Evolutionary conservation across 2,329 filamentous ascomycete species (phyloP).

Genomic region (Beauveria sp.): DNA sequence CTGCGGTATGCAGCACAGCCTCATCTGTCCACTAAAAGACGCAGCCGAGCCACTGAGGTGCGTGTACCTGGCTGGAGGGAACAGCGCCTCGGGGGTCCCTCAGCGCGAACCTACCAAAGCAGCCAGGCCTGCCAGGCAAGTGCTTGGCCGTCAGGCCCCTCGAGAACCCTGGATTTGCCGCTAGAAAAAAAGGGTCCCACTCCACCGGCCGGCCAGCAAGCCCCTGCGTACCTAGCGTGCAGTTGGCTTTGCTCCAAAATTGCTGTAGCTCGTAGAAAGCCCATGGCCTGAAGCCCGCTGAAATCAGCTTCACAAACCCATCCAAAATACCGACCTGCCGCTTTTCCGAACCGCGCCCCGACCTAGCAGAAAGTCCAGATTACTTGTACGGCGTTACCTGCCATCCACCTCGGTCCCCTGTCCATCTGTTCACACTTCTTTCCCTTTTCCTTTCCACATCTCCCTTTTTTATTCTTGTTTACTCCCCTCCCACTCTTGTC

Average conservation of each 20-base stretch:
- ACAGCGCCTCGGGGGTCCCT: background rate
- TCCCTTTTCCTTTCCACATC: background rate
- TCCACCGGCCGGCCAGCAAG: too few relatives aligned
- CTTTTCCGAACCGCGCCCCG: constrained; percentile 6
- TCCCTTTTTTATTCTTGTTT: background rate
- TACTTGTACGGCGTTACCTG: background rate
- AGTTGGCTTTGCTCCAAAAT: too few relatives aligned
- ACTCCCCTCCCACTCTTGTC: background rate
- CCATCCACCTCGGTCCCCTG: constrained; percentile 2
- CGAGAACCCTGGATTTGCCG: background rate
- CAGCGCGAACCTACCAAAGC: background rate
- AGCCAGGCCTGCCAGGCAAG: background rate
- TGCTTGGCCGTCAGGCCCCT: background rate
- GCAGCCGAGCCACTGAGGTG: background rate
- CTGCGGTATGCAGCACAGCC: background rate
- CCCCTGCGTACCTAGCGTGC: too few relatives aligned
- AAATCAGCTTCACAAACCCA: background rate
- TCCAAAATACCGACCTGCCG: constrained; percentile 1
- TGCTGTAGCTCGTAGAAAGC: background rate
- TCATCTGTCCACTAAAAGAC: background rate
- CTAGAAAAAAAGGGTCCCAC: background rate
- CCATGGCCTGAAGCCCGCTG: background rate
- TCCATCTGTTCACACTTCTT: background rate
- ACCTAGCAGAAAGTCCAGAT: background rate
- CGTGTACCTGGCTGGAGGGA: background rate